Conservation (phyloP, 306 rosid species). For the Glycine soja region DNA sequence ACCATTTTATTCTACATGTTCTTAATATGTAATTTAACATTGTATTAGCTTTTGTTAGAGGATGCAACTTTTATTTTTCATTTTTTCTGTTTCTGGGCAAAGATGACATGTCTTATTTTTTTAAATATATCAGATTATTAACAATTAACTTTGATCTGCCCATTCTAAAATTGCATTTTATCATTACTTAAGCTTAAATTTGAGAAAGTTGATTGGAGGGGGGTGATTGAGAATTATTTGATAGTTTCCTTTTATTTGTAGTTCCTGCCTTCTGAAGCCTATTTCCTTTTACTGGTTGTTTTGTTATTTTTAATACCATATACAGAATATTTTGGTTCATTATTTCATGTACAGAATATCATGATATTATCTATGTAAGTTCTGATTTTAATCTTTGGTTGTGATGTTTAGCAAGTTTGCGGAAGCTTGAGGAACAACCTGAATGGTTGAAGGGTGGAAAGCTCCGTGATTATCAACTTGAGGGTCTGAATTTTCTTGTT, state of each 20-base stretch:
- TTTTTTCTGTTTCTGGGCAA: background rate
- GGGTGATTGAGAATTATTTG: background rate
- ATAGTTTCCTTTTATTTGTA: background rate
- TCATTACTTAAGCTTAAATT: background rate
- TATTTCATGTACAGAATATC: background rate
- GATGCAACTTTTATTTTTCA: no score
- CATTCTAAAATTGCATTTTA: background rate
- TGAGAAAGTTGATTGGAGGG: background rate
- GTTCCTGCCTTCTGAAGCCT: background rate
- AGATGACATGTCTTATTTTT: background rate
- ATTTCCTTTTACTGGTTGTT: background rate
- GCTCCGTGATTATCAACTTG: conserved; percentile 99
- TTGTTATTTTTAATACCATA: background rate
- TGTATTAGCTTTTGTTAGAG: background rate
- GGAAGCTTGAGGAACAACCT: conserved; percentile 98
- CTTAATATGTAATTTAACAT: background rate
- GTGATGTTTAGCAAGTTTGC: conserved; percentile 80
- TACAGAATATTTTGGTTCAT: background rate
- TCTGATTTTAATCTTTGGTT: conserved; percentile 45
- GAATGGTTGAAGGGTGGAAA: conserved; percentile 98
- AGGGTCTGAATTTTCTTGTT: conserved; percentile 99
- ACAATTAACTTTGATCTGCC: background rate
- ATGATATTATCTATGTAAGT: conserved; percentile 12
- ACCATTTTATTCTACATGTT: conserved; percentile 7
- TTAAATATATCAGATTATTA: background rate